phyloP scores from a whole-genome alignment of 148 eudicot species.

The Pharnaceum exiguum region DNA sequence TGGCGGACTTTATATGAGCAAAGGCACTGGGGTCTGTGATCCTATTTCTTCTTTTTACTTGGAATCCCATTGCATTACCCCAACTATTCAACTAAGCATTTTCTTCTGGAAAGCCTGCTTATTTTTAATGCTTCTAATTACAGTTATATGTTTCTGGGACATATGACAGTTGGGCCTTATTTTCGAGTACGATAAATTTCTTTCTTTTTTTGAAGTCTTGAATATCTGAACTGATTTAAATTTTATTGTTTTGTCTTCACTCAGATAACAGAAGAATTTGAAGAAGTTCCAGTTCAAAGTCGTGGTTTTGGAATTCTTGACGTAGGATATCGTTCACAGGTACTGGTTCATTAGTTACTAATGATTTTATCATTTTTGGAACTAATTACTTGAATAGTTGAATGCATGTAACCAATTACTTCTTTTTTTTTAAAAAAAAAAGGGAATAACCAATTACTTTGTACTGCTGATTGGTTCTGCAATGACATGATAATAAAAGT shows the following conservation, averaged over 20 bases:
- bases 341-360: conserved; percentile 12
- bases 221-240: neutral
- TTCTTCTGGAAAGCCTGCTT: neutral
- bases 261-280: conserved; percentile 91
- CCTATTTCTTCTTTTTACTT: conserved; percentile 5
- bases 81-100: too few species aligned
- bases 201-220: too few species aligned
- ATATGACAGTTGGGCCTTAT: too few species aligned
- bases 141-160: too few species aligned
- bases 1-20: conserved; percentile 98
- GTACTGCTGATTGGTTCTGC: too few species aligned
- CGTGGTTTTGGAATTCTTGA: conserved; percentile 99
- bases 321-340: conserved; percentile 92
- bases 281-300: conserved; percentile 91
- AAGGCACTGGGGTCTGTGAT: conserved; percentile 84
- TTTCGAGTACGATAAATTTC: too few species aligned
- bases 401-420: too few species aligned
- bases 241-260: conserved; percentile 1
- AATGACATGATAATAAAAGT: too few species aligned
- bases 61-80: neutral
- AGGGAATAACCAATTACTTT: too few species aligned
- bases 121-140: neutral
- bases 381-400: too few species aligned
- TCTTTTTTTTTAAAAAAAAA: too few species aligned
- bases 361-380: too few species aligned